Base-by-base conservation (phyloP, 106 monocot species). In the Hemerocallis citrina region DNA sequence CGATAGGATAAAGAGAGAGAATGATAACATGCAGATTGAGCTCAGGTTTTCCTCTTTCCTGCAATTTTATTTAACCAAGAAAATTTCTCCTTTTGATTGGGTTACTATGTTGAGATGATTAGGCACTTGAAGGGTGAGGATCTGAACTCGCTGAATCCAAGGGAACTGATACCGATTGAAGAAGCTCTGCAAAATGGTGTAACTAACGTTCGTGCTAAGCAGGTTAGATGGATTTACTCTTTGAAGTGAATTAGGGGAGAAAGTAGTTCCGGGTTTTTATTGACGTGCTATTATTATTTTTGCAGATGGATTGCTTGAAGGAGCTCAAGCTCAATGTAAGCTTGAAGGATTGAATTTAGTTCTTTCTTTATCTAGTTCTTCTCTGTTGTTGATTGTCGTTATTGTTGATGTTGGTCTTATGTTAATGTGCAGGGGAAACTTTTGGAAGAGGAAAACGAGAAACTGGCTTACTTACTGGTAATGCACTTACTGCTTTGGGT, bases 81-180 rank as follows among this genome's bases (percentile, higher is more conserved):
- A n/a, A n/a, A n/a, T n/a, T n/a, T n/a, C n/a, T n/a, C n/a, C n/a
- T n/a, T n/a, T n/a, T n/a, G n/a, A 29, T 16, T 51, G 51, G 27
- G 36, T 60, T 61, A 12, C 7, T 29, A 27, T 61, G 1, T 39
- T 5, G 16, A 43, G 25, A 3, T 73, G 35, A 5, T 54, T 36
- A 98, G 98, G 75, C 91, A 98, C 58, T 67, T 98, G 79, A 91
- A 79, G 41, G 96, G 96, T n/a, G 91, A 98, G 58, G 96, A 90
- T 68, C 69, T 90, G 45, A 83, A 74, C 38, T 89, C 89, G 3
- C 72, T 95, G 61, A 59, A 74, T 32, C 74, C 85, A 14, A 73
- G 58, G 34, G 83, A 89, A 35, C 73, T 95, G 43, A 74, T 78
- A 33, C 74, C 69, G 1, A 80, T 95, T 14, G 89, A 89, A 54